Evolutionary conservation across 1,284 basidiomycete species (phyloP).

Genomic region (Cronartium quercuum): DNA sequence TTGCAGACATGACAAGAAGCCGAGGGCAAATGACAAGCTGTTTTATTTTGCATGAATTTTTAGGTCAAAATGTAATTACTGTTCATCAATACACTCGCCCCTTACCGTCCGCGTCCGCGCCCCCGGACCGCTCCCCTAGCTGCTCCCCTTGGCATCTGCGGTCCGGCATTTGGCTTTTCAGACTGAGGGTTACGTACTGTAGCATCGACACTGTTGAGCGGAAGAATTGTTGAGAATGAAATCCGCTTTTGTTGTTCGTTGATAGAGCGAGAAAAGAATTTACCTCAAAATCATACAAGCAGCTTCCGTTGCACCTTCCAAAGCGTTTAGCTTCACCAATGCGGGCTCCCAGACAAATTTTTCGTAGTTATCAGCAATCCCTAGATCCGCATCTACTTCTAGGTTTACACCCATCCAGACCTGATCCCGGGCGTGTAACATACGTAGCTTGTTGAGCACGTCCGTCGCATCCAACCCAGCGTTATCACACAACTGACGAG

Average conservation of each 20-base stretch:
- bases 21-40: neutral
- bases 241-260: no score
- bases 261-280: slow-evolving; percentile 44
- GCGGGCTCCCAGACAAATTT: slow-evolving; percentile 97
- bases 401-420: slow-evolving; percentile 75
- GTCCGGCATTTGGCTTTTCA: slow-evolving; percentile 57
- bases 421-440: slow-evolving; percentile 81
- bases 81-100: slow-evolving; percentile 40
- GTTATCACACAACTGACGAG: slow-evolving; percentile 96
- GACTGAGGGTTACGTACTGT: slow-evolving; percentile 81
- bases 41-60: neutral
- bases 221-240: neutral
- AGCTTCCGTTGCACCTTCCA: slow-evolving; percentile 90
- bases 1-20: neutral
- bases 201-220: slow-evolving; percentile 69
- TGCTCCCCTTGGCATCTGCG: slow-evolving; percentile 72
- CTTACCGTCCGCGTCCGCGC: slow-evolving; percentile 61
- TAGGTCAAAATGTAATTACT: neutral
- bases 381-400: slow-evolving; percentile 80
- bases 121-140: slow-evolving; percentile 75
- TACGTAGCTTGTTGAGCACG: slow-evolving; percentile 91
- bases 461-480: slow-evolving; percentile 97
- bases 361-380: slow-evolving; percentile 90
- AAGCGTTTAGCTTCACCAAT: slow-evolving; percentile 89
- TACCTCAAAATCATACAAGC: slow-evolving; percentile 74